Percentiles rank a stretch among this genome's conserved stretches.
These are phyloP conservation scores for Asterophora parasitica DNA, from an alignment of 768 basidiomycete species.

Conservation along the genomic window DNA sequence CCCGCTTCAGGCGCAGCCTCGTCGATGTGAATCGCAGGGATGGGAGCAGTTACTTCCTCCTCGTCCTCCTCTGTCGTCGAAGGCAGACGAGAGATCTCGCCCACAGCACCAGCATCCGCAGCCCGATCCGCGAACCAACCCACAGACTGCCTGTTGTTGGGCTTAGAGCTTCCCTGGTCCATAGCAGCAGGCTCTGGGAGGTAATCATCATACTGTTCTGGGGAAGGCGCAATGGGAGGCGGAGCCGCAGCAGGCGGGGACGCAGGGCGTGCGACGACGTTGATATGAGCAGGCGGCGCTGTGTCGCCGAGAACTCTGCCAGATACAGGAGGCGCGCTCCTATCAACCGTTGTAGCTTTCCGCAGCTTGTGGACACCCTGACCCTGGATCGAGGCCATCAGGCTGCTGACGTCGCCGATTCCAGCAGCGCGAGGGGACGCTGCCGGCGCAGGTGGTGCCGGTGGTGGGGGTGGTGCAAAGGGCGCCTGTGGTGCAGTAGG, in stretches of 20 bases:
- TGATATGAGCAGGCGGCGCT: constrained; percentile 68
- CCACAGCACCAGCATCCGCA: constrained; percentile 48
- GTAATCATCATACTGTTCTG: constrained; percentile 9
- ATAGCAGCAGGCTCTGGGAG: constrained; percentile 28
- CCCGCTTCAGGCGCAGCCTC: constrained; percentile 33
- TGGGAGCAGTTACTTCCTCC: constrained; percentile 34
- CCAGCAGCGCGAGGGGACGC: constrained; percentile 27
- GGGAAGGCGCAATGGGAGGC: background rate
- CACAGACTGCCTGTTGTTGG: constrained; percentile 68
- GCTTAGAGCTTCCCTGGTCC: constrained; percentile 20
- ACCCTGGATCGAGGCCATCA: constrained; percentile 76
- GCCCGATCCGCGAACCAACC: constrained; percentile 92
- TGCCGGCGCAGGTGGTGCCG: constrained; percentile 27
- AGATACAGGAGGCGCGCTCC: constrained; percentile 61
- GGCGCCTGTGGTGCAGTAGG: constrained; percentile 30
- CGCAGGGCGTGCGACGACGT: constrained; percentile 34
- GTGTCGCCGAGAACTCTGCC: constrained; percentile 78
- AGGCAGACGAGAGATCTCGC: constrained; percentile 37
- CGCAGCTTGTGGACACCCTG: constrained; percentile 67
- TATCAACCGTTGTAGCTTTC: constrained; percentile 80
- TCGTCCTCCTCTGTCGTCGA: constrained; percentile 61
- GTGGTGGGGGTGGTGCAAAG: constrained; percentile 25
- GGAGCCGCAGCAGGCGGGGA: constrained; percentile 34
- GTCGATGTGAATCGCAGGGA: constrained; percentile 58
- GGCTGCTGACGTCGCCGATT: constrained; percentile 52